phyloP scores from a whole-genome alignment of 768 basidiomycete genomes.

The Lentinula edodes region DNA sequence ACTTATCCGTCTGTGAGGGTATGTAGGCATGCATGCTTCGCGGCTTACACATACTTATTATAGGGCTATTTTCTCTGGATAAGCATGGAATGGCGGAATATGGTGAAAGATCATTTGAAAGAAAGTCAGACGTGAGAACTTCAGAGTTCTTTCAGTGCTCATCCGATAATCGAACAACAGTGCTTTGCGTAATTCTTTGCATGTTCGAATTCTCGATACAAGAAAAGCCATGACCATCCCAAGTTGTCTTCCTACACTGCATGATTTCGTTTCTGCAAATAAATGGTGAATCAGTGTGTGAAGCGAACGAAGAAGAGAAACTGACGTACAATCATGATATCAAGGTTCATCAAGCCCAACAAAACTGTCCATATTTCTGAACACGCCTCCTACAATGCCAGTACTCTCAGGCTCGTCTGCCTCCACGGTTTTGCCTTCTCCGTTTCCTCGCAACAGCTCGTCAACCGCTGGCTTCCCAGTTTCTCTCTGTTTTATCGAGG shows the following conservation, averaged over 20 bases:
- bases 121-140: not conserved
- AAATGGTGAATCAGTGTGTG: no score
- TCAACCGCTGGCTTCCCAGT: slow-evolving; percentile 37
- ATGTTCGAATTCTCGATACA: no score
- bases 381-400: slow-evolving; percentile 25
- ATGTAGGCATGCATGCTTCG: no score
- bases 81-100: not conserved
- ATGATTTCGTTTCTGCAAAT: no score
- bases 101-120: not conserved
- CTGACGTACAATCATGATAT: not conserved
- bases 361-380: slow-evolving; percentile 31
- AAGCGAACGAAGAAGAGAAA: no score
- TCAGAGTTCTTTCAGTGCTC: not conserved
- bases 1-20: no score
- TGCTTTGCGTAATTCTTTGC: no score
- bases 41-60: not conserved
- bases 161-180: no score
- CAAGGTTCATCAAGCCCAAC: slow-evolving; percentile 45
- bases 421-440: slow-evolving; percentile 13
- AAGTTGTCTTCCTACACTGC: no score
- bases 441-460: slow-evolving; percentile 25
- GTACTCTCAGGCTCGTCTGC: slow-evolving; percentile 2
- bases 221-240: no score
- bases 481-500: slow-evolving; percentile 45
- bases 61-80: not conserved